These are phyloP conservation scores for Nicotiana benthamiana DNA, from an alignment of 257 asterid genomes.

Conservation along the genomic window DNA sequence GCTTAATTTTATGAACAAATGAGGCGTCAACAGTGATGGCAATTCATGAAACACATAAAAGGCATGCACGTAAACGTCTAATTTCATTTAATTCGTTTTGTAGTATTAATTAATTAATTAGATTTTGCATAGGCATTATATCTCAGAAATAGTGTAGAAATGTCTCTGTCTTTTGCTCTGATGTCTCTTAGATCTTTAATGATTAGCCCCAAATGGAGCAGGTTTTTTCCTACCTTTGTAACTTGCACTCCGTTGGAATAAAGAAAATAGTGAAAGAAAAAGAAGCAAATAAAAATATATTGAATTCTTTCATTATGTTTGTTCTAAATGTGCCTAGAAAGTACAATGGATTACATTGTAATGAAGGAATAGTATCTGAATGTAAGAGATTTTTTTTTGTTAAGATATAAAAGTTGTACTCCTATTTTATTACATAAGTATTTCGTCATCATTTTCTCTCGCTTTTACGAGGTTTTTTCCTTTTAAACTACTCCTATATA, in stretches of 20 bases:
- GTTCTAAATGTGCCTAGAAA: not conserved
- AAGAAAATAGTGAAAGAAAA: not conserved
- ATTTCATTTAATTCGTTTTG: not conserved
- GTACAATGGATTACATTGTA: not conserved
- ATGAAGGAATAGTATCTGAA: not conserved
- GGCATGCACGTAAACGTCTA: not conserved
- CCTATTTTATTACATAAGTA: not conserved
- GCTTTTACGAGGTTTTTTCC: not conserved
- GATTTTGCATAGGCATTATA: not conserved
- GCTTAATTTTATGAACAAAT: conserved; percentile 30
- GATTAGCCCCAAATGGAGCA: not conserved
- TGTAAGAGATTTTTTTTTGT: not conserved
- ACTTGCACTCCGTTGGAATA: not conserved
- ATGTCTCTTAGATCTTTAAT: not conserved
- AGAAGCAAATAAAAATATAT: too few species aligned
- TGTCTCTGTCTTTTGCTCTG: not conserved
- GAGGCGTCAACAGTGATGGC: conserved; percentile 14
- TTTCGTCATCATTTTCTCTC: not conserved
- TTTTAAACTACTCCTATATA: not conserved
- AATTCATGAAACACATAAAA: not conserved
- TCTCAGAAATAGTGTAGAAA: not conserved
- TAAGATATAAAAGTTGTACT: not conserved
- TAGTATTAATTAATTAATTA: not conserved
- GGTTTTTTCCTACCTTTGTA: not conserved
- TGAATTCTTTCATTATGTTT: conserved; percentile 2